Conservation (phyloP, 1,284 basidiomycete species). For the Leccinum subspadiceum region DNA sequence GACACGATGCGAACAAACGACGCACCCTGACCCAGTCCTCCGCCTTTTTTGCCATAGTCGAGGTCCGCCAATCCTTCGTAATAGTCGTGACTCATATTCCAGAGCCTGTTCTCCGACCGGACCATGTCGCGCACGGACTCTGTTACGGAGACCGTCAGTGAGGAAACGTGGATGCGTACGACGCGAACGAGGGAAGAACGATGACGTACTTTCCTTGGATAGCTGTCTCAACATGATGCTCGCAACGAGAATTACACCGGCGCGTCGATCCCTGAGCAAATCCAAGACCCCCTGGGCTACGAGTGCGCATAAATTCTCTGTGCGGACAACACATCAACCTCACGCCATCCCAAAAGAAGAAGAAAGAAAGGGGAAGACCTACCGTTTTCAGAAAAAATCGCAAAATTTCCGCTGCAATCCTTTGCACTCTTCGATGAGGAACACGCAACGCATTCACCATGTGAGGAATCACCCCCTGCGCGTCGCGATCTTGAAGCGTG, state of each 20-base stretch:
- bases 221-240: slow-evolving; percentile 17
- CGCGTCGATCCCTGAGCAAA: slow-evolving; percentile 18
- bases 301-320: background rate
- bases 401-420: slow-evolving; percentile 3
- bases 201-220: slow-evolving; percentile 17
- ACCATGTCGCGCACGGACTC: slow-evolving; percentile 22
- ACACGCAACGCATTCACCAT: slow-evolving; percentile 19
- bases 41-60: slow-evolving; percentile 8
- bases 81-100: slow-evolving; percentile 22
- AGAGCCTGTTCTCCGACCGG: slow-evolving; percentile 12
- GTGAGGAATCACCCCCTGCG: slow-evolving; percentile 10
- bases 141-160: background rate
- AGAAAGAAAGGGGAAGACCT: background rate
- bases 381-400: slow-evolving; percentile 11
- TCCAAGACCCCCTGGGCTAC: slow-evolving; percentile 16
- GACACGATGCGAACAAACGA: background rate
- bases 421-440: slow-evolving; percentile 19
- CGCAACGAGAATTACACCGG: slow-evolving; percentile 19
- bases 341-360: background rate
- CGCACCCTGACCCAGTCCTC: background rate
- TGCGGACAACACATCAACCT: background rate
- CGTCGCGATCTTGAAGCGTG: background rate
- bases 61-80: slow-evolving; percentile 20
- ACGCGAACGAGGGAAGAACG: background rate
- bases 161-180: background rate